A percentile compares a stretch with the other conserved stretches of the same genome.
Conservation (phyloP, 2,329 filamentous ascomycete genomes). For the Helotiales sp. region DNA sequence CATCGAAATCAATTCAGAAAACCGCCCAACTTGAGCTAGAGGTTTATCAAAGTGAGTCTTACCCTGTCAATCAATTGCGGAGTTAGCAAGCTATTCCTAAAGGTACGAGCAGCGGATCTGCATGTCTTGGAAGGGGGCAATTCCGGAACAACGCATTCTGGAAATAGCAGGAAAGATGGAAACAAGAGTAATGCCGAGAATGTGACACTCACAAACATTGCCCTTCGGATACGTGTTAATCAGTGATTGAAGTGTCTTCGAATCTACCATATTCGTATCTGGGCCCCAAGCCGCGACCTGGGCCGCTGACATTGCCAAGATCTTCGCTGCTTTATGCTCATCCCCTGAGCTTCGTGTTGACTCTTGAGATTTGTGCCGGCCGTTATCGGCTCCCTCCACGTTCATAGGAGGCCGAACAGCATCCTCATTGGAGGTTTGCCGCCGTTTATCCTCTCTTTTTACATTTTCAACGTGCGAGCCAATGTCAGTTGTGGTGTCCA, state of each 20-base stretch:
- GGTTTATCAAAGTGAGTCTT: too few species aligned
- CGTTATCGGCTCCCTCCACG: neutral
- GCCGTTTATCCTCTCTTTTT: constrained; percentile 4
- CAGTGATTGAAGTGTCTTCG: constrained; percentile 26
- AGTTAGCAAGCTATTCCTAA: too few species aligned
- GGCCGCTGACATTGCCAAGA: constrained; percentile 29
- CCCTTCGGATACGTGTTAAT: constrained; percentile 33
- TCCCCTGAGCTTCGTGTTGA: constrained; percentile 20
- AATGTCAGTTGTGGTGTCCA: constrained; percentile 15
- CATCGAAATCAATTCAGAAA: too few species aligned
- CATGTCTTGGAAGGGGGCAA: too few species aligned
- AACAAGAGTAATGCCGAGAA: too few species aligned
- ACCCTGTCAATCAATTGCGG: too few species aligned
- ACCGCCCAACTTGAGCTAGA: too few species aligned
- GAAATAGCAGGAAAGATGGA: too few species aligned
- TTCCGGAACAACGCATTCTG: too few species aligned
- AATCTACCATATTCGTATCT: constrained; percentile 22
- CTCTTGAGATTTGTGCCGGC: constrained; percentile 14
- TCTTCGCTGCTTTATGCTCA: constrained; percentile 26
- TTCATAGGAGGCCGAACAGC: neutral
- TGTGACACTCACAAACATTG: constrained; percentile 35
- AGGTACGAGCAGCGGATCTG: too few species aligned
- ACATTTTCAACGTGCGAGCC: constrained; percentile 14
- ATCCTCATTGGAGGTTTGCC: constrained; percentile 2
- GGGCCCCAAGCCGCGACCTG: constrained; percentile 23